Conservation (phyloP, 495 filamentous ascomycete genomes). For the Penicillium simplicissimum region DNA sequence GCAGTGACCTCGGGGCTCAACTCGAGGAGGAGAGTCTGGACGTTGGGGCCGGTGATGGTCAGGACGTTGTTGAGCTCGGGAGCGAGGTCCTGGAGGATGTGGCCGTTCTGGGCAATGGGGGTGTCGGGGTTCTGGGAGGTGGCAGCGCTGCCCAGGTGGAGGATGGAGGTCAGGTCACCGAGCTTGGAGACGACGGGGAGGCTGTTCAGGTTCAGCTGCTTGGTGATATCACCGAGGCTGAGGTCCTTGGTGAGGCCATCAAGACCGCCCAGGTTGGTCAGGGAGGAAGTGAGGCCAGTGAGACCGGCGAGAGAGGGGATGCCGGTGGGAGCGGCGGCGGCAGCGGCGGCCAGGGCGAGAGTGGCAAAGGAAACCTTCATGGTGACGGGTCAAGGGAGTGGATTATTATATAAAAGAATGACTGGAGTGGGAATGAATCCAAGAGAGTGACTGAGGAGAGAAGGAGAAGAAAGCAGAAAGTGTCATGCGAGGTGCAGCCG, state of each 20-base stretch:
- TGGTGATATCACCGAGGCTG: slow-evolving; percentile 24
- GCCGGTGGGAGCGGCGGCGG: slow-evolving; percentile 34
- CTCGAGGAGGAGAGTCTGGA: slow-evolving; percentile 27
- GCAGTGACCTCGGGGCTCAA: slow-evolving; percentile 30
- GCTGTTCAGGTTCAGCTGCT: slow-evolving; percentile 23
- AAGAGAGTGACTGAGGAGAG: slow-evolving; percentile 27
- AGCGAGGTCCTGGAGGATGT: slow-evolving; percentile 33
- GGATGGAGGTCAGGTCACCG: slow-evolving; percentile 24
- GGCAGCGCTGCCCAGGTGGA: slow-evolving; percentile 19
- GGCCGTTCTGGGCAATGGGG: slow-evolving; percentile 25
- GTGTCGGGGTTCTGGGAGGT: slow-evolving; percentile 2
- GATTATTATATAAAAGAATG: slow-evolving; percentile 34
- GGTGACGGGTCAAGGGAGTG: slow-evolving; percentile 25
- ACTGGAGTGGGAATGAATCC: slow-evolving; percentile 31
- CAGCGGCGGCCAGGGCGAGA: slow-evolving; percentile 34
- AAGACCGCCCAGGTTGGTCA: slow-evolving; percentile 17
- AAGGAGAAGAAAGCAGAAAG: slow-evolving; percentile 21
- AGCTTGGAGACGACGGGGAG: slow-evolving; percentile 28
- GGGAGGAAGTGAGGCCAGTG: slow-evolving; percentile 16
- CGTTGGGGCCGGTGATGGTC: slow-evolving; percentile 27
- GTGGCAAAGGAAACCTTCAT: slow-evolving; percentile 43
- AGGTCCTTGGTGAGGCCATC: slow-evolving; percentile 21
- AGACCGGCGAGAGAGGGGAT: slow-evolving; percentile 7
- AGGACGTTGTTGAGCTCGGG: slow-evolving; percentile 34
- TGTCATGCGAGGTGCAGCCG: slow-evolving; percentile 11